Base-by-base conservation (phyloP, 371 early-diverging fungal species). In the Sporodiniella umbellata region DNA sequence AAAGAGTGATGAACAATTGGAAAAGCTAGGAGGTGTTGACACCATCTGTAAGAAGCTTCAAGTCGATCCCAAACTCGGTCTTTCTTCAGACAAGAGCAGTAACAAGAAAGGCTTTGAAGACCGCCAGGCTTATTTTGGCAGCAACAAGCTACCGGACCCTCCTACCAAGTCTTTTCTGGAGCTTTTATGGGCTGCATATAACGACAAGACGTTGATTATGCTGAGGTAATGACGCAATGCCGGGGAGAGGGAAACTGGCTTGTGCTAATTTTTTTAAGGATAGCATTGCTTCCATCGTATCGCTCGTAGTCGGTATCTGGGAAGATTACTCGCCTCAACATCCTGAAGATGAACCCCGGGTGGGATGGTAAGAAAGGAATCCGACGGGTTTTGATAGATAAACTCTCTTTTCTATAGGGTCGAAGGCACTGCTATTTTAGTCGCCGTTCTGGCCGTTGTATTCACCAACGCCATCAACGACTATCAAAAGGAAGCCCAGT, bases 391-490 rank as follows among this genome's bases (percentile, higher is more conserved):
- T n/a, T n/a, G n/a, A n/a, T n/a, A n/a, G n/a, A n/a, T n/a, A n/a
- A n/a, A 33, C 26, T 28, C 10, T 28, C 10, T 28, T 28, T 28
- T 28, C 4, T 28, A 28, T 45, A 75, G 68, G 88, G 82, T 93
- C 1, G 92, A 92, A 69, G 95, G 95, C 44, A 83, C 84, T 4
- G 94, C 96, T 33, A 97, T 96, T 62, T 67, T 91, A 25, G 77
- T 85, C 7, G 94, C 94, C 18, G 95, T 98, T 19, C 70, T 93
- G 4, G 88, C 94, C 19, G 96, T 98, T 8, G 83, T 96, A 35
- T 73, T 90, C 12, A 93, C 97, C 45, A 94, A 94, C 45, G 91
- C 95, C 25, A 87, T 93, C 62, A 99, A 96, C 61, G 96, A 99
- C 69, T 97, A 90, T 73, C 87, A 91, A 68, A 95, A 97, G 71